These are phyloP conservation scores for Erysiphe pulchra DNA, from an alignment of 2,329 filamentous ascomycete genomes.

Conservation along the genomic window DNA sequence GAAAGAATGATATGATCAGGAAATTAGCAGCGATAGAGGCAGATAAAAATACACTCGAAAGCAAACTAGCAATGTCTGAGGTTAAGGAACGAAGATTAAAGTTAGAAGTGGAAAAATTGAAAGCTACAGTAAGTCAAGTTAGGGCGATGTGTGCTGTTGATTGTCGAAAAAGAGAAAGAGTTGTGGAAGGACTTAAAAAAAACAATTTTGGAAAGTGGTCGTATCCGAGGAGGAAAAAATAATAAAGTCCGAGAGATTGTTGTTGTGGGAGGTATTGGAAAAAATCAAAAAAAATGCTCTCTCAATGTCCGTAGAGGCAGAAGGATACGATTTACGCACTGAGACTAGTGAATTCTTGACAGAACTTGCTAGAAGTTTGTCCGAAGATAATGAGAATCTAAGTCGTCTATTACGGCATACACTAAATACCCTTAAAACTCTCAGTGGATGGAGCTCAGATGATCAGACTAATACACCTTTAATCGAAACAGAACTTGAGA, in stretches of 20 bases:
- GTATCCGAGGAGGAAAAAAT: constrained; percentile 30
- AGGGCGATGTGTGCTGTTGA: constrained; percentile 74
- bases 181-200: constrained; percentile 70
- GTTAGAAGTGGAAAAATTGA: constrained; percentile 60
- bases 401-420: constrained; percentile 47
- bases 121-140: constrained; percentile 56
- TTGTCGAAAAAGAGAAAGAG: constrained; percentile 66
- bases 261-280: constrained; percentile 26
- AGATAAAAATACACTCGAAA: constrained; percentile 41
- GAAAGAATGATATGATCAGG: constrained; percentile 26
- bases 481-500: constrained; percentile 26
- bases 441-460: constrained; percentile 28
- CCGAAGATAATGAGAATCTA: constrained; percentile 75
- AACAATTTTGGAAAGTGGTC: constrained; percentile 48
- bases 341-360: constrained; percentile 87
- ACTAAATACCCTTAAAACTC: constrained; percentile 42
- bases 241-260: constrained; percentile 29
- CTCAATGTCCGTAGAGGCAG: constrained; percentile 15
- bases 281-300: not conserved
- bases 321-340: constrained; percentile 44
- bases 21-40: constrained; percentile 35
- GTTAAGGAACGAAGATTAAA: constrained; percentile 49
- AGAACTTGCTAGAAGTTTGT: constrained; percentile 54
- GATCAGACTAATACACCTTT: constrained; percentile 6
- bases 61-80: constrained; percentile 50